phyloP scores from a whole-genome alignment of 164 flowering plant genomes.

The Akebia trifoliata region DNA sequence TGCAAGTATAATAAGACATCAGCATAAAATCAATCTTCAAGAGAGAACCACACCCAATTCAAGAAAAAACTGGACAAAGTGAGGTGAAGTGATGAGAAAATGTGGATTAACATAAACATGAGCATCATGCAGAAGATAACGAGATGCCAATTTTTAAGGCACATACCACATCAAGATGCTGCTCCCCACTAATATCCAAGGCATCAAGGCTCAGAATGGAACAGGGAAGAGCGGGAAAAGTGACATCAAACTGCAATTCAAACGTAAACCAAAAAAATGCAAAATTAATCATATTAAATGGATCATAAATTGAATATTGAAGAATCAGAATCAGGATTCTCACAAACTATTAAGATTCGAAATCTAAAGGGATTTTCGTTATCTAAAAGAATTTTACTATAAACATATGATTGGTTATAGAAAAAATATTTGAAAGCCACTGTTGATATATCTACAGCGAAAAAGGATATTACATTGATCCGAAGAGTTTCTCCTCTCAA shows the following conservation, averaged over 20 bases:
- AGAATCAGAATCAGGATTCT: background rate
- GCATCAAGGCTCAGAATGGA: slow-evolving; percentile 74
- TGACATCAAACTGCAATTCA: slow-evolving; percentile 75
- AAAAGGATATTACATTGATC: slow-evolving; percentile 31
- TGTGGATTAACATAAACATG: background rate
- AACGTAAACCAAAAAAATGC: background rate
- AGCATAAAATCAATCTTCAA: background rate
- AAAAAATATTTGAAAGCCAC: too few species aligned
- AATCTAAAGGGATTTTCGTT: too few species aligned
- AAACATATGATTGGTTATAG: too few species aligned
- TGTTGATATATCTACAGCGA: too few species aligned
- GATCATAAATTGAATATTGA: background rate
- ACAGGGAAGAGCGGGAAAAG: slow-evolving; percentile 71
- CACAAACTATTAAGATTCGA: background rate
- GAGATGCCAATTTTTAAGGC: background rate
- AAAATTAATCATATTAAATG: background rate
- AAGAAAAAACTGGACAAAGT: background rate
- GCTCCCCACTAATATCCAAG: slow-evolving; percentile 84
- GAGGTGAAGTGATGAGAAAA: background rate
- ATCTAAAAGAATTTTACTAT: background rate
- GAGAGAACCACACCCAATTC: background rate
- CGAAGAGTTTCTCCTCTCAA: slow-evolving; percentile 52
- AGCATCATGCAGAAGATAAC: background rate
- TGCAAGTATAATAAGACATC: slow-evolving; percentile 14
- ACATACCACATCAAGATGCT: slow-evolving; percentile 75